Evolutionary conservation across 2,329 filamentous ascomycete species (phyloP).

Genomic region (Emericellopsis atlantica): DNA sequence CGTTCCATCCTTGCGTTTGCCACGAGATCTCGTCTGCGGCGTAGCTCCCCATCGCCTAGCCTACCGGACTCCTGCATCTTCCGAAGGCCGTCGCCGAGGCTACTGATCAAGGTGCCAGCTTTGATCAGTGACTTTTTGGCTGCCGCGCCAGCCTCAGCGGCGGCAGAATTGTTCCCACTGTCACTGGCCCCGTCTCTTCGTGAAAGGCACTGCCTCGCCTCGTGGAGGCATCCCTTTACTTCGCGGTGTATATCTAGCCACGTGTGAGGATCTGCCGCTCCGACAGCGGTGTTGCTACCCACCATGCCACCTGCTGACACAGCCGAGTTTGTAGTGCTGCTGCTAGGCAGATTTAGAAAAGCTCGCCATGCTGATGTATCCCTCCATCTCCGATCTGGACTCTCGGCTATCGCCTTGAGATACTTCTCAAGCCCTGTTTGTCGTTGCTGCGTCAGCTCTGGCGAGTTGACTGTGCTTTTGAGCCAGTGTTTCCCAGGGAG

Average conservation of each 20-base stretch:
- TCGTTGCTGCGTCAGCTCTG: slow-evolving; percentile 59
- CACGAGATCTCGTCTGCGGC: slow-evolving; percentile 58
- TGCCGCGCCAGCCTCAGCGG: slow-evolving; percentile 53
- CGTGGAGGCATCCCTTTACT: slow-evolving; percentile 49
- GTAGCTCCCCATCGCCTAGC: slow-evolving; percentile 63
- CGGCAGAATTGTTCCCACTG: slow-evolving; percentile 25
- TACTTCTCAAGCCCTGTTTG: slow-evolving; percentile 58
- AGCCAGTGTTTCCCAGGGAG: slow-evolving; percentile 70
- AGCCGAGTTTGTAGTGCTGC: slow-evolving; percentile 33
- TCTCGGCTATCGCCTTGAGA: slow-evolving; percentile 57
- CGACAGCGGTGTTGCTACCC: slow-evolving; percentile 19
- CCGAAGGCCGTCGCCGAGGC: slow-evolving; percentile 53
- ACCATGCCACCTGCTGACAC: slow-evolving; percentile 31
- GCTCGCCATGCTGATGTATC: slow-evolving; percentile 57
- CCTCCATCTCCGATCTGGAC: slow-evolving; percentile 65
- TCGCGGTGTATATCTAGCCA: slow-evolving; percentile 70
- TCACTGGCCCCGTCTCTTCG: slow-evolving; percentile 44
- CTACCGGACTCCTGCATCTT: slow-evolving; percentile 38
- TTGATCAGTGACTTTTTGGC: slow-evolving; percentile 64
- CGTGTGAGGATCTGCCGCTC: slow-evolving; percentile 46
- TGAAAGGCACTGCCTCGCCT: slow-evolving; percentile 59
- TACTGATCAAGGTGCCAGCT: slow-evolving; percentile 49
- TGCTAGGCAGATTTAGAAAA: slow-evolving; percentile 58
- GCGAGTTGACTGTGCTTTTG: slow-evolving; percentile 55
- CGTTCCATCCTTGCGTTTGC: slow-evolving; percentile 58